These are phyloP conservation scores for Hypoxylon sp. DNA, from an alignment of 2,329 filamentous ascomycete species.

Conservation along the genomic window DNA sequence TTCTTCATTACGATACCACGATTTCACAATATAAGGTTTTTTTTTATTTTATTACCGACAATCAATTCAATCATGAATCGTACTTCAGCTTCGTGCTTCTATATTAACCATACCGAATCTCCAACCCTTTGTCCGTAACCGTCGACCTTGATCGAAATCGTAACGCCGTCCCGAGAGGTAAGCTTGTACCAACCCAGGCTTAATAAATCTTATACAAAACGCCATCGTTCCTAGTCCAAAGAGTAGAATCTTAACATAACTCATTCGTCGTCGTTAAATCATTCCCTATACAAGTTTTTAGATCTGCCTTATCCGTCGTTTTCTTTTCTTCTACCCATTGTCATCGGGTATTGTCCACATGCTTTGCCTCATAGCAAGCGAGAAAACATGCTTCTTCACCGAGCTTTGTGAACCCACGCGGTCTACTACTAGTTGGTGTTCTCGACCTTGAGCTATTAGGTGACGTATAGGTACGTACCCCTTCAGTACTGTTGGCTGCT, in stretches of 20 bases:
- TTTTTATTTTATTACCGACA: not conserved
- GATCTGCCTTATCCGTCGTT: conserved; percentile 4
- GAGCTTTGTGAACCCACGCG: conserved; percentile 50
- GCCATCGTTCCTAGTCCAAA: conserved; percentile 20
- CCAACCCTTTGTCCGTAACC: conserved; percentile 9
- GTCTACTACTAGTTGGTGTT: conserved; percentile 58
- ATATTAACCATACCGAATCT: conserved; percentile 5
- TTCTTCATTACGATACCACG: conserved; percentile 43
- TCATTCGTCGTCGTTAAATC: not conserved
- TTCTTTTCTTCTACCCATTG: no score
- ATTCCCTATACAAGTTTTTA: not conserved
- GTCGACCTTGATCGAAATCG: conserved; percentile 15
- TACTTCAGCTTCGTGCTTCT: conserved; percentile 13
- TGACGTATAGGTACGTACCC: conserved; percentile 51
- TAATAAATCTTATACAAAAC: conserved; percentile 13
- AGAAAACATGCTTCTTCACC: conserved; percentile 61
- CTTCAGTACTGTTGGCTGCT: conserved; percentile 51
- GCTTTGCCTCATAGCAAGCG: conserved; percentile 39
- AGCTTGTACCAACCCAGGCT: not conserved
- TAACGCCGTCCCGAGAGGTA: not conserved
- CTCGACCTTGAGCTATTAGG: conserved; percentile 64
- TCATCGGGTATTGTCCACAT: conserved; percentile 29
- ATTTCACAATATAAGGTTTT: conserved; percentile 8
- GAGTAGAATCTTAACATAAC: conserved; percentile 7
- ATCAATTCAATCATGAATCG: conserved; percentile 12